A percentile compares a stretch with the other conserved stretches of the same genome.
Conservation (phyloP, 805 yeast genomes). For the Saccharomycopsis oosterbeekiorum region DNA sequence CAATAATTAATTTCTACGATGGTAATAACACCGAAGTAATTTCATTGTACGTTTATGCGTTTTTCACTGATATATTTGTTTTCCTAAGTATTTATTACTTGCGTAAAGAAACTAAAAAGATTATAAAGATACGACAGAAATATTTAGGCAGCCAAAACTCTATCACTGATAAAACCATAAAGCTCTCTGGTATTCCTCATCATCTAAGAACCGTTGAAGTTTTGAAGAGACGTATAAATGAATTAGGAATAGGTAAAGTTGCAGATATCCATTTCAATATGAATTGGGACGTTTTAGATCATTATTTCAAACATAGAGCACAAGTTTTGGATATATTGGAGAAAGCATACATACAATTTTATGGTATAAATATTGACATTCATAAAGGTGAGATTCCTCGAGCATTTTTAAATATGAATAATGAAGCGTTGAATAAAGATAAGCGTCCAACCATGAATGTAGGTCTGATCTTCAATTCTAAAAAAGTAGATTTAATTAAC, state of each 20-base stretch:
- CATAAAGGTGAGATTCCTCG: slow-evolving; percentile 16
- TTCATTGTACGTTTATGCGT: slow-evolving; percentile 43
- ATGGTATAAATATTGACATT: slow-evolving; percentile 29
- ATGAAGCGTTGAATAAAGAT: background rate
- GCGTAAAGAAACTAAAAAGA: slow-evolving; percentile 37
- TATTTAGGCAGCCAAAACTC: slow-evolving; percentile 52
- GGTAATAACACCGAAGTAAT: slow-evolving; percentile 26
- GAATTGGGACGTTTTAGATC: slow-evolving; percentile 17
- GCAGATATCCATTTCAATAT: slow-evolving; percentile 28
- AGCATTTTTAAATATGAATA: slow-evolving; percentile 1
- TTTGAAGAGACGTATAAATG: slow-evolving; percentile 41
- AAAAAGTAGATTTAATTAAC: slow-evolving; percentile 28
- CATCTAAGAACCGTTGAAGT: slow-evolving; percentile 34
- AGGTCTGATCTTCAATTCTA: slow-evolving; percentile 20
- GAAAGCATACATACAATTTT: slow-evolving; percentile 56
- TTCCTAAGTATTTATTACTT: slow-evolving; percentile 36
- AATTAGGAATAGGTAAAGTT: slow-evolving; percentile 47
- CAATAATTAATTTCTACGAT: slow-evolving; percentile 41
- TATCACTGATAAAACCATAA: slow-evolving; percentile 49
- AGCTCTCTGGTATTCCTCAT: slow-evolving; percentile 44
- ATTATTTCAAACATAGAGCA: slow-evolving; percentile 32
- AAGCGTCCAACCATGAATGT: slow-evolving; percentile 22
- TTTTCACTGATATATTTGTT: slow-evolving; percentile 48
- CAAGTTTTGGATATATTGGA: slow-evolving; percentile 50
- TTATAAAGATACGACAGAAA: slow-evolving; percentile 44